phyloP scores from a whole-genome alignment of 306 rosid species.

The Styphnolobium japonicum region DNA sequence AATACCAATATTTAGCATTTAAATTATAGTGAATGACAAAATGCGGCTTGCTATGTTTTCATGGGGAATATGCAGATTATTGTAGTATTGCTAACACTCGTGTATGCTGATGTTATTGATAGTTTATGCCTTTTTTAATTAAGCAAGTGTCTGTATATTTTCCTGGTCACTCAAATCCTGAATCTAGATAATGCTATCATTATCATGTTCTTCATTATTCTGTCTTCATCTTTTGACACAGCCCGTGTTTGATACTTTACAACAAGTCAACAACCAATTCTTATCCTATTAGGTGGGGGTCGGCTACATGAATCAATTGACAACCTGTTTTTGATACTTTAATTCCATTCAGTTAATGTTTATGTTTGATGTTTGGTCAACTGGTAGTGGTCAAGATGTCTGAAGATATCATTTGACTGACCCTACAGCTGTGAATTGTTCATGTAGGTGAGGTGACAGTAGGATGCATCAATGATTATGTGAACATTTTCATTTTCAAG shows the following conservation, averaged over 20 bases:
- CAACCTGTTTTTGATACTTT: slow-evolving; percentile 7
- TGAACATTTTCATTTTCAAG: neutral
- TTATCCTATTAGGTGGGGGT: neutral
- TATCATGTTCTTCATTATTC: neutral
- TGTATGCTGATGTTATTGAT: neutral
- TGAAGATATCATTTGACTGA: neutral
- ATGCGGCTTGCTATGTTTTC: neutral
- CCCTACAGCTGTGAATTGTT: neutral
- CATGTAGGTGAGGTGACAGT: neutral
- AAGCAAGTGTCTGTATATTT: neutral
- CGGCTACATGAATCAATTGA: neutral
- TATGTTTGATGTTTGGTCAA: neutral
- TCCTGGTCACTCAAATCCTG: neutral
- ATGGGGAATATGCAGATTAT: neutral
- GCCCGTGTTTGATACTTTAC: neutral
- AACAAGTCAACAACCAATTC: neutral
- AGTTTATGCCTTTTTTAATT: neutral
- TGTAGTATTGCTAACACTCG: neutral
- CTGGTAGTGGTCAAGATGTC: neutral
- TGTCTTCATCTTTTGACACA: neutral
- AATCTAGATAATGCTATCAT: neutral
- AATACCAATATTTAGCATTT: neutral
- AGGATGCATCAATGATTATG: neutral
- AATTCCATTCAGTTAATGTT: neutral
- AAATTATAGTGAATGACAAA: neutral